Conservation (phyloP, 2,329 filamentous ascomycete species). For the Elsinoe ampelina region DNA sequence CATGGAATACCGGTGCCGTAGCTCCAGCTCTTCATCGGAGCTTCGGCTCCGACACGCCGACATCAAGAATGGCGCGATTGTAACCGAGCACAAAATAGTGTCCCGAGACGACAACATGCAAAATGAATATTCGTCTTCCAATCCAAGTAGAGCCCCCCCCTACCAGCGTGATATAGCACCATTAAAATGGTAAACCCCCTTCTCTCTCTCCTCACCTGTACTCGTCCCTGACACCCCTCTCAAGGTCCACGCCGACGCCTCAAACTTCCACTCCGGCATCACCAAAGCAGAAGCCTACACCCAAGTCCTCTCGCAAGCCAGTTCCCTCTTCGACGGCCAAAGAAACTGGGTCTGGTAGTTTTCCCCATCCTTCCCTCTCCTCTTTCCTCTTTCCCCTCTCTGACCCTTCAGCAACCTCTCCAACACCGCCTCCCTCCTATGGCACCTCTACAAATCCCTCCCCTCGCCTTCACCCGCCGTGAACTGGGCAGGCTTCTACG, state of each 20-base stretch:
- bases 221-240: background rate
- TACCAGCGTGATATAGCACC: no score
- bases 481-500: conserved; percentile 80
- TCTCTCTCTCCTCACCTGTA: background rate
- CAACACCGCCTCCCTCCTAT: conserved; percentile 66
- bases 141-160: background rate
- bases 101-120: background rate
- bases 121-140: background rate
- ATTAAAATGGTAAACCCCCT: background rate
- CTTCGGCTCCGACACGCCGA: background rate
- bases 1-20: background rate
- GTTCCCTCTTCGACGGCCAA: conserved; percentile 61
- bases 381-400: background rate
- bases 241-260: conserved; percentile 68
- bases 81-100: background rate
- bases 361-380: background rate
- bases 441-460: conserved; percentile 70
- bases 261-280: conserved; percentile 58
- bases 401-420: conserved; percentile 56
- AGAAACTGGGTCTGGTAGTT: conserved; percentile 59
- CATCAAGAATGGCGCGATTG: background rate
- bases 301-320: conserved; percentile 62
- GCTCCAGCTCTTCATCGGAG: background rate
- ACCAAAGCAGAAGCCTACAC: conserved; percentile 64
- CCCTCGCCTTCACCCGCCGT: conserved; percentile 55